Percentiles rank a stretch among this genome's conserved stretches.
Evolutionary conservation across 2,329 filamentous ascomycete genomes (phyloP).

Genomic region (Aureobasidium uvarum): DNA sequence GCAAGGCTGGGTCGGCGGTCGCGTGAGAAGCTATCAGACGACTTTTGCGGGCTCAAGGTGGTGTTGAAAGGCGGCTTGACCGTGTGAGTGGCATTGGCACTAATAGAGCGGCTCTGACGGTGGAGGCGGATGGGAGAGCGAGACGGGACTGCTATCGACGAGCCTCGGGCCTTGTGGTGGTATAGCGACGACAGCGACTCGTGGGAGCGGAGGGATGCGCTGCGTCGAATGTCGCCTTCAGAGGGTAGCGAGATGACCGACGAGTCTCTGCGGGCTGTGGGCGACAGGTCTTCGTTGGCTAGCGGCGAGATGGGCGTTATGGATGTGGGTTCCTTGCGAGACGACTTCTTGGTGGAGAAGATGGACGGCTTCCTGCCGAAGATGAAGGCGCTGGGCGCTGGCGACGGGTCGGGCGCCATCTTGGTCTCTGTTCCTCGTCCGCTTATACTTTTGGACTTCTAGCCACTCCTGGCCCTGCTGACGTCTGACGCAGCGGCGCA

Average conservation of each 20-base stretch:
- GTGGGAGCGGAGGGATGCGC: conserved; percentile 45
- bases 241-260: conserved; percentile 34
- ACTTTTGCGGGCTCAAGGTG: conserved; percentile 35
- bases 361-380: conserved; percentile 22
- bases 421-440: neutral
- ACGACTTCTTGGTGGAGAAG: conserved; percentile 19
- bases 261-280: conserved; percentile 27
- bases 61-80: conserved; percentile 20
- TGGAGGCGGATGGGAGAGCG: conserved; percentile 28
- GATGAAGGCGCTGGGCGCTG: conserved; percentile 25
- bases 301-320: conserved; percentile 19
- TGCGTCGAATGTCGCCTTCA: conserved; percentile 43
- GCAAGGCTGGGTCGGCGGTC: conserved; percentile 1
- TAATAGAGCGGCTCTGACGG: conserved; percentile 29
- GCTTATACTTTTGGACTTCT: neutral
- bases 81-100: conserved; percentile 27
- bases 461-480: neutral
- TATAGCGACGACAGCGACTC: conserved; percentile 29
- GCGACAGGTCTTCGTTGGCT: conserved; percentile 15
- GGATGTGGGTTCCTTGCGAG: conserved; percentile 13
- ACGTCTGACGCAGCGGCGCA: neutral
- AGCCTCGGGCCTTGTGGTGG: conserved; percentile 18
- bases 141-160: conserved; percentile 23
- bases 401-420: conserved; percentile 28
- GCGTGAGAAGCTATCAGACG: conserved; percentile 32